Evolutionary conservation across 2,329 filamentous ascomycete species (phyloP), one percentile per base, ranked within the genome.

Genomic region (Myriosclerotinia scirpicola): DNA sequence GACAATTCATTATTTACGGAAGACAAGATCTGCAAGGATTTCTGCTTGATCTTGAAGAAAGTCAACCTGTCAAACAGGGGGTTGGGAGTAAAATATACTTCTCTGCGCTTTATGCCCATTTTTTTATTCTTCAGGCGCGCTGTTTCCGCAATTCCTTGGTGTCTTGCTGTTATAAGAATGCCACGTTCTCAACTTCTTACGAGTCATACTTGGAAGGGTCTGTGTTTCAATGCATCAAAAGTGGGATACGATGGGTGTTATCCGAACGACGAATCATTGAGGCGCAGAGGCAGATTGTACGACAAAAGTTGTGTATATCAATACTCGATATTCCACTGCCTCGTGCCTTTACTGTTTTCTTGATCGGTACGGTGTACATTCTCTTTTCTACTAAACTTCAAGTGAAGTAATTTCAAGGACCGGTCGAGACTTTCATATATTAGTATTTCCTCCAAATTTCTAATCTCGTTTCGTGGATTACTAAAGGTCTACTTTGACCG

Each of bases 141-240:
- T 46, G 54, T 65, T 60, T 61, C 64, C 64, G 64, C 64, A 61
- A 34, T 22, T 22, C 44, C 50, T 22, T 38, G 8, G 15, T 22
- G 54, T 54, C 64, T 65, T 53, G 64, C 64, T 65, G 64, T 65
- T 65, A 60, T 65, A 65, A 65, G 52, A 46, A 48, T 61, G 55
- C 54, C 54, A 65, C 55, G 64, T 60, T 61, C 44, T 44, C 50
- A 50, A 8, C 8, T 50, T 61, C 46, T 65, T 60, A 46, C 64
- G 64, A 65, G 64, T 65, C 64, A 65, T 65, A 54, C 64, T 44
- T 65, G 26, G 54, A 42, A 61, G 52, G 30, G 55, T 42, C 64
- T 36, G 64, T 61, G 64, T 60, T 54, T 26, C 46, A 65, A 46
- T 65, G 54, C 55, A 52, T 65, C 64, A 61, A 65, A 36, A 61